These are phyloP conservation scores for Clonostachys byssicola DNA, from an alignment of 2,329 filamentous ascomycete species.

Conservation along the genomic window DNA sequence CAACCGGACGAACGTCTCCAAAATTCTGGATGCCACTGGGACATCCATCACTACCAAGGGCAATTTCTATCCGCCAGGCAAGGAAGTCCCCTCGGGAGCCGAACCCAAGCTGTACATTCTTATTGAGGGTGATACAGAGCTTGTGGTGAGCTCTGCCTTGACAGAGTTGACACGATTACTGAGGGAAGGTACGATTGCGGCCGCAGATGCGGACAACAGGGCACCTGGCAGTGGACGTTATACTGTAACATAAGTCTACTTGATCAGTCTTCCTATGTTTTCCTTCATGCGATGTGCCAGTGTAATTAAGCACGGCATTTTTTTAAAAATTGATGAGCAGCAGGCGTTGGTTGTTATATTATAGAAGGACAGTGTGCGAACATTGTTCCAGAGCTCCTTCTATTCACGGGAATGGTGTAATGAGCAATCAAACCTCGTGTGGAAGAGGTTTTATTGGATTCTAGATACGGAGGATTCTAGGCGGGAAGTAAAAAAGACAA, in stretches of 20 bases:
- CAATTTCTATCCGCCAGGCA: constrained; percentile 79
- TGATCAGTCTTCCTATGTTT: neutral
- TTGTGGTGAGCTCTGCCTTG: constrained; percentile 87
- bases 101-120: constrained; percentile 97
- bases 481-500: no score
- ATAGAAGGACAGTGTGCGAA: no score
- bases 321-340: neutral
- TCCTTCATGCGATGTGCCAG: neutral
- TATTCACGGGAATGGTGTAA: neutral
- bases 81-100: constrained; percentile 69
- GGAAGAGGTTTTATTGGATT: no score
- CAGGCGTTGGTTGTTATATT: no score
- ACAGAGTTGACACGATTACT: constrained; percentile 82
- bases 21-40: constrained; percentile 91
- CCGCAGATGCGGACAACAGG: constrained; percentile 79
- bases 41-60: constrained; percentile 98
- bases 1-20: constrained; percentile 96
- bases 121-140: constrained; percentile 94
- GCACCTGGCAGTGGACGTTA: constrained; percentile 80
- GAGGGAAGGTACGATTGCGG: constrained; percentile 85
- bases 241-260: constrained; percentile 62
- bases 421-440: no score
- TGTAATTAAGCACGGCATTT: neutral
- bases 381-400: neutral
- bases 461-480: no score